Evolutionary conservation across 306 rosid species (phyloP).

Genomic region (Dryas drummondii): DNA sequence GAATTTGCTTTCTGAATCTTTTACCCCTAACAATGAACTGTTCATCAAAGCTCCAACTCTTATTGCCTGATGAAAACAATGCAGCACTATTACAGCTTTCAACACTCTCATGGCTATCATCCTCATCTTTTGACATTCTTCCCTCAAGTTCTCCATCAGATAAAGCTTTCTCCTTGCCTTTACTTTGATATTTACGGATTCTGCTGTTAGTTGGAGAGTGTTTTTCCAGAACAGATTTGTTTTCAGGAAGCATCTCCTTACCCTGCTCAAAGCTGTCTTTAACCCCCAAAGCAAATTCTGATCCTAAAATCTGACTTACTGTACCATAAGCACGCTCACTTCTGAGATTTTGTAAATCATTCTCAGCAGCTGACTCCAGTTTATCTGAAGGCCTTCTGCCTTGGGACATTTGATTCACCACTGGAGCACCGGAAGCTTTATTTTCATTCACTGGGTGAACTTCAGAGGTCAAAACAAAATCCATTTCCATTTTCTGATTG

Average conservation of each 20-base stretch:
- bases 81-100: slow-evolving; percentile 59
- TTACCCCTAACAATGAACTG: slow-evolving; percentile 48
- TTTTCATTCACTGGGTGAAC: slow-evolving; percentile 25
- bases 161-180: slow-evolving; percentile 59
- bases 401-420: slow-evolving; percentile 27
- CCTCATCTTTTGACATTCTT: slow-evolving; percentile 45
- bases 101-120: slow-evolving; percentile 48
- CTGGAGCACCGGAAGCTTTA: slow-evolving; percentile 26
- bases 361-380: slow-evolving; percentile 52
- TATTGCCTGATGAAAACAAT: slow-evolving; percentile 42
- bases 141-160: slow-evolving; percentile 44
- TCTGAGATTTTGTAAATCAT: slow-evolving; percentile 42
- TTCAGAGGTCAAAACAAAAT: slow-evolving; percentile 24
- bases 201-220: slow-evolving; percentile 48
- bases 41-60: slow-evolving; percentile 53
- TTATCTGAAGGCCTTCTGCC: slow-evolving; percentile 36
- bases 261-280: slow-evolving; percentile 32
- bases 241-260: slow-evolving; percentile 24
- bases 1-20: slow-evolving; percentile 45
- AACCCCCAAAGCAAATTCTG: slow-evolving; percentile 21
- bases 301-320: slow-evolving; percentile 17
- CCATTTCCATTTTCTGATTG: slow-evolving; percentile 28
- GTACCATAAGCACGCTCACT: slow-evolving; percentile 34
- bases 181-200: slow-evolving; percentile 32
- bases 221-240: slow-evolving; percentile 28